These are phyloP conservation scores for Chloris gayana DNA, from an alignment of 176 grass and related monocot genomes.

Conservation along the genomic window DNA sequence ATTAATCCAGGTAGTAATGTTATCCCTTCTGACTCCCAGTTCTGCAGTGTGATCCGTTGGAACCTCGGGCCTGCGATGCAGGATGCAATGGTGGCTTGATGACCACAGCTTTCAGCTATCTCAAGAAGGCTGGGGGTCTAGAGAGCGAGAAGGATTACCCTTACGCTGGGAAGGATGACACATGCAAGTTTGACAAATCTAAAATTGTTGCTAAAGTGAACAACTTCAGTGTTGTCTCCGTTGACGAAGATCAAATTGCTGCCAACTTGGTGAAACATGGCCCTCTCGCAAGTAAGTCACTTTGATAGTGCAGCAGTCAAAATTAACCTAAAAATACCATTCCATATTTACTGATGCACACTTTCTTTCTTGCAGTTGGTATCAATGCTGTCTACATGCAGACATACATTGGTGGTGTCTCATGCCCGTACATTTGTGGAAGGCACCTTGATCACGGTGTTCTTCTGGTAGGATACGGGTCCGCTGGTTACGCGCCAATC, in stretches of 20 bases:
- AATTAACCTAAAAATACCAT: conserved; percentile 6
- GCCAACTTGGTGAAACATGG: conserved; percentile 84
- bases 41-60: conserved; percentile 66
- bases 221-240: conserved; percentile 69
- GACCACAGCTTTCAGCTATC: conserved; percentile 81
- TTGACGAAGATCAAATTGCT: conserved; percentile 76
- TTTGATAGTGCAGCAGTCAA: neutral
- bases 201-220: conserved; percentile 74
- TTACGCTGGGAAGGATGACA: conserved; percentile 47
- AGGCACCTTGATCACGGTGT: conserved; percentile 85
- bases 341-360: conserved; percentile 3
- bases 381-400: conserved; percentile 91
- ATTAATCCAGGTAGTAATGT: neutral
- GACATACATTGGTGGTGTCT: conserved; percentile 87
- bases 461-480: conserved; percentile 78
- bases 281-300: conserved; percentile 72
- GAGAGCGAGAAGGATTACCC: conserved; percentile 77
- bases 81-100: conserved; percentile 92
- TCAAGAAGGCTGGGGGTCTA: conserved; percentile 66
- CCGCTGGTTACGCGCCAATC: conserved; percentile 68
- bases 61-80: conserved; percentile 61
- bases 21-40: neutral
- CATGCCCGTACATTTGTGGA: conserved; percentile 85
- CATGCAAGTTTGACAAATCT: conserved; percentile 81
- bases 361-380: conserved; percentile 58